phyloP scores from a whole-genome alignment of 208 protist species.

The Acanthamoeba royreba region DNA sequence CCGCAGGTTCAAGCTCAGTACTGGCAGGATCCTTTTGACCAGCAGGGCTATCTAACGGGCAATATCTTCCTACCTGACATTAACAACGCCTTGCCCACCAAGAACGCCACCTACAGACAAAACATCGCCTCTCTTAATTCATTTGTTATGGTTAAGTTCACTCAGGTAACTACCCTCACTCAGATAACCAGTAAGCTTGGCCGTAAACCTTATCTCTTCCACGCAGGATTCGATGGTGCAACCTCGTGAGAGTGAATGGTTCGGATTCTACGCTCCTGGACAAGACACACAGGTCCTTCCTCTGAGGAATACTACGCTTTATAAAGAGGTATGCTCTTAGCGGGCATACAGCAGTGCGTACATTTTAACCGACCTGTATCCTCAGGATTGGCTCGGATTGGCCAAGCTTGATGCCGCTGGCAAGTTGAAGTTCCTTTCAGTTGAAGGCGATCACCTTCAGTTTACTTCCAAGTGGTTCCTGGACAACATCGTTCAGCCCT shows the following conservation, averaged over 20 bases:
- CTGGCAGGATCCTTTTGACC: conserved; percentile 61
- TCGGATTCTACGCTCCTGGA: conserved; percentile 70
- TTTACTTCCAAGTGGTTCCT: conserved; percentile 60
- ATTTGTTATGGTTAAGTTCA: conserved; percentile 66
- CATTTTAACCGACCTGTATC: neutral
- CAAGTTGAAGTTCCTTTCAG: conserved; percentile 49
- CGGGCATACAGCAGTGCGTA: too few species aligned
- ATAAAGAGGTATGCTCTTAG: conserved; percentile 47
- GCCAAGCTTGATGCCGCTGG: conserved; percentile 43
- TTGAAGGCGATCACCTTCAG: conserved; percentile 50
- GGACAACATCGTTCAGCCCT: conserved; percentile 50
- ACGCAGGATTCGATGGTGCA: conserved; percentile 52
- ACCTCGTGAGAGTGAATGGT: conserved; percentile 63
- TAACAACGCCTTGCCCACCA: conserved; percentile 61
- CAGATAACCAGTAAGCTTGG: conserved; percentile 26
- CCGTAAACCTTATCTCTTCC: neutral
- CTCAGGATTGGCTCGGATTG: conserved; percentile 68
- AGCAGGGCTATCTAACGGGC: conserved; percentile 47
- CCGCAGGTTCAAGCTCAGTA: conserved; percentile 58
- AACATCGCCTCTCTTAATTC: conserved; percentile 57
- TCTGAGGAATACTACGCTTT: conserved; percentile 53
- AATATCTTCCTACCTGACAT: conserved; percentile 70
- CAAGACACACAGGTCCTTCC: conserved; percentile 39
- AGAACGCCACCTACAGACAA: conserved; percentile 61
- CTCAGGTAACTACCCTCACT: conserved; percentile 47